Percentiles rank a stretch among this genome's conserved stretches.
Evolutionary conservation across 2,329 filamentous ascomycete genomes (phyloP).

Genomic region (Verticillium longisporum): DNA sequence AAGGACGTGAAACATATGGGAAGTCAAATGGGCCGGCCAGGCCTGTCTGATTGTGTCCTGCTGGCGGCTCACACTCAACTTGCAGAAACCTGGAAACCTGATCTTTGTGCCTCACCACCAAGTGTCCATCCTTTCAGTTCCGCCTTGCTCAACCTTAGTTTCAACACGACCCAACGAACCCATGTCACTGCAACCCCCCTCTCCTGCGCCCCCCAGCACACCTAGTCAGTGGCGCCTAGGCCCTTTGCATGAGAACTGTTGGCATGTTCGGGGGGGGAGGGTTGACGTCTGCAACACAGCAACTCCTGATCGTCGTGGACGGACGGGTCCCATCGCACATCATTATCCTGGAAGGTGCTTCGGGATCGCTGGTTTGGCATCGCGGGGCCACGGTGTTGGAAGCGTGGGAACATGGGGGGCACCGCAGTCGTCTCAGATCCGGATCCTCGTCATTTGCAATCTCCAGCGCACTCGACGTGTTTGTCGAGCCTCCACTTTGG

Average conservation of each 20-base stretch:
- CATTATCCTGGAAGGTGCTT: neutral
- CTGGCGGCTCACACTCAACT: neutral
- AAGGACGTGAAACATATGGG: neutral
- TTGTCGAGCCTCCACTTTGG: neutral
- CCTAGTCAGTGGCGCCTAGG: too few species aligned
- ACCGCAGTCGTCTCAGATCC: neutral
- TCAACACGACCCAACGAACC: too few species aligned
- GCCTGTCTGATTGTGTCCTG: neutral
- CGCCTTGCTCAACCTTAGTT: neutral
- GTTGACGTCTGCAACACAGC: neutral
- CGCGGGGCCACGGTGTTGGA: neutral
- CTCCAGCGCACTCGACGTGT: neutral
- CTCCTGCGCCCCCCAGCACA: neutral
- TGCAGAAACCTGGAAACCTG: neutral
- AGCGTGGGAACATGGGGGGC: neutral
- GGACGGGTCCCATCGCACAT: neutral
- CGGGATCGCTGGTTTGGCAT: neutral
- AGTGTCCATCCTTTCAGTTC: neutral
- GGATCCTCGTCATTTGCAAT: slow-evolving; percentile 1
- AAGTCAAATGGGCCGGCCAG: neutral
- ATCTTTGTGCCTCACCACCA: neutral
- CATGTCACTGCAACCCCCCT: neutral
- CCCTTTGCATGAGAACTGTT: too few species aligned
- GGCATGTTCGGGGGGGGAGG: neutral
- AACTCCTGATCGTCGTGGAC: neutral